These are phyloP conservation scores for Microdochium trichocladiopsis DNA, from an alignment of 2,329 filamentous ascomycete genomes.

Conservation along the genomic window DNA sequence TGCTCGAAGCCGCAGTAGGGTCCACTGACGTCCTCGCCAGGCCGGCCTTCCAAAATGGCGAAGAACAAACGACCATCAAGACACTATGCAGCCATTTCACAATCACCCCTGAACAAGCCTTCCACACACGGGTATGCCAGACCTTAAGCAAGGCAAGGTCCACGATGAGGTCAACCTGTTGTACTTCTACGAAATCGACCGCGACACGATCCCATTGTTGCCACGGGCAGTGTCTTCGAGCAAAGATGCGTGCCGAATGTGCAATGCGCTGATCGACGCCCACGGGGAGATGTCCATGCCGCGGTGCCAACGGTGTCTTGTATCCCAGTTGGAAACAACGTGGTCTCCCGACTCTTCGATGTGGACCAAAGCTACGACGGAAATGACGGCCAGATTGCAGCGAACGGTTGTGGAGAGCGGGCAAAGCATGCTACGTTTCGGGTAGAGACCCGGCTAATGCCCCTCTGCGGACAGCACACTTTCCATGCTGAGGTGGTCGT, in stretches of 20 bases:
- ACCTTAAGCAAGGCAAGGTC: constrained; percentile 31
- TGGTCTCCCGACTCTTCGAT: background rate
- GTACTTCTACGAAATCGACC: constrained; percentile 30
- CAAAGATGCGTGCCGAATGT: constrained; percentile 45
- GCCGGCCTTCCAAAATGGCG: background rate
- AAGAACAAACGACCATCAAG: too few species aligned
- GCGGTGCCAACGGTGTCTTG: constrained; percentile 32
- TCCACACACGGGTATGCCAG: background rate
- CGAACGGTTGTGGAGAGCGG: background rate
- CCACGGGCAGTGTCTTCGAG: constrained; percentile 38
- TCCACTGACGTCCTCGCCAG: too few species aligned
- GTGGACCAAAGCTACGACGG: background rate
- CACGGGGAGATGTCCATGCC: constrained; percentile 33
- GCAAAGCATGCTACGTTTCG: background rate
- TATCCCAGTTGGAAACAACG: constrained; percentile 39
- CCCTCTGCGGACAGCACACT: background rate
- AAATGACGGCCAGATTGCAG: background rate
- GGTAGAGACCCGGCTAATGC: background rate
- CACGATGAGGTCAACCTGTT: constrained; percentile 45
- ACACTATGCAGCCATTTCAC: constrained; percentile 1
- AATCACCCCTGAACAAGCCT: background rate
- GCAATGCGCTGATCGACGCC: constrained; percentile 35
- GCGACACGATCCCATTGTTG: constrained; percentile 8
- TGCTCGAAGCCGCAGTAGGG: background rate
- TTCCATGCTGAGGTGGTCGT: background rate